Percentiles rank a stretch among this genome's conserved stretches.
Conservation (phyloP, 257 asterid genomes). For the Solanum bukasovii region DNA sequence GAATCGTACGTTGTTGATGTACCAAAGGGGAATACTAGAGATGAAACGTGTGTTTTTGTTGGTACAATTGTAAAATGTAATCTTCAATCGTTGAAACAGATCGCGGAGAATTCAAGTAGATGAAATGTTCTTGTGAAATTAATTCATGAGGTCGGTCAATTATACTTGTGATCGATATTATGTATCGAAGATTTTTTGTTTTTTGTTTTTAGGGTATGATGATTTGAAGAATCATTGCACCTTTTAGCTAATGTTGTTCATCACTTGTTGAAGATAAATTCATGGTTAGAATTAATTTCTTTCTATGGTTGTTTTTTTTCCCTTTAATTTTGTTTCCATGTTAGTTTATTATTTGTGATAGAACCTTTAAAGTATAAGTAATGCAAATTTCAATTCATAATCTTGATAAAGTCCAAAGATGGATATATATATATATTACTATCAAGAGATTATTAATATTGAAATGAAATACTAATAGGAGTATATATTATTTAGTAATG, state of each 20-base stretch:
- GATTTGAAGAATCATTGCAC: background rate
- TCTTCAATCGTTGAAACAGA: conserved; percentile 1
- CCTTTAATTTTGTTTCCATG: background rate
- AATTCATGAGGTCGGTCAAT: no score
- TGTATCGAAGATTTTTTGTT: no score
- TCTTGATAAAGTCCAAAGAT: background rate
- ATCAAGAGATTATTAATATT: background rate
- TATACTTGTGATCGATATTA: no score
- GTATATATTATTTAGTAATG: background rate
- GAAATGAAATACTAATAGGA: background rate
- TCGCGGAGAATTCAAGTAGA: background rate
- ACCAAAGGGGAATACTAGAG: conserved; percentile 2
- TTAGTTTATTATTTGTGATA: background rate
- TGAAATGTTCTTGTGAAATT: no score
- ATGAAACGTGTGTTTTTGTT: background rate
- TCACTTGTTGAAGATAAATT: background rate
- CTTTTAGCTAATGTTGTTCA: background rate
- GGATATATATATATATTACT: background rate
- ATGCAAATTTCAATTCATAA: background rate
- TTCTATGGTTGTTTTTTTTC: background rate
- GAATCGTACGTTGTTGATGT: conserved; percentile 4
- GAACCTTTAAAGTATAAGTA: background rate
- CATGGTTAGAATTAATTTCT: background rate
- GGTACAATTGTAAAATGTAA: conserved; percentile 11
- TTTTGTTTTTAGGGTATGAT: background rate